A percentile compares a stretch with the other conserved stretches of the same genome.
Conservation (phyloP, 305 asterid species). For the Striga hermonthica region DNA sequence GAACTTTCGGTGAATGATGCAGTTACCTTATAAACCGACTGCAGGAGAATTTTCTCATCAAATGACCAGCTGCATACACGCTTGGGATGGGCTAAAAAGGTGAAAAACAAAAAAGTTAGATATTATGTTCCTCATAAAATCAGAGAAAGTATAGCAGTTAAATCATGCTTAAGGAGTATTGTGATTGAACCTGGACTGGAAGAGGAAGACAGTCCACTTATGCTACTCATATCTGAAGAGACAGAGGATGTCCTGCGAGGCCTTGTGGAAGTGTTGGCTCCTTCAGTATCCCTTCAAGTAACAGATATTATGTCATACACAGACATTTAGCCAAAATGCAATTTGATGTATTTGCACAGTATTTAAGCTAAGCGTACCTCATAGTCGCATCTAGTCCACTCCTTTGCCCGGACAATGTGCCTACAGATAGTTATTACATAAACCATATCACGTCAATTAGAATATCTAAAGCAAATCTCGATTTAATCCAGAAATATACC, state of each 20-base stretch:
- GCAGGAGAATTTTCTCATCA: conserved; percentile 73
- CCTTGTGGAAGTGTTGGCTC: conserved; percentile 44
- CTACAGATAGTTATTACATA: conserved; percentile 32
- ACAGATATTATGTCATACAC: conserved; percentile 10
- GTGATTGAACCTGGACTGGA: conserved; percentile 58
- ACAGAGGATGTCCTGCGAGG: conserved; percentile 71
- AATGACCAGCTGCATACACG: conserved; percentile 63
- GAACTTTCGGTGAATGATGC: neutral
- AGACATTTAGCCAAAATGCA: conserved; percentile 7
- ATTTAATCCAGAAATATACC: conserved; percentile 12
- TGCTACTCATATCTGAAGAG: conserved; percentile 81
- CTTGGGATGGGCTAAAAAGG: conserved; percentile 55
- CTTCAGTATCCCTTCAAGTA: conserved; percentile 52
- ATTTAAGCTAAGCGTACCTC: conserved; percentile 48
- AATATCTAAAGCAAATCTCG: neutral
- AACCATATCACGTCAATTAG: no score
- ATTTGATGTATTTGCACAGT: neutral
- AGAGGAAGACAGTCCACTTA: conserved; percentile 54
- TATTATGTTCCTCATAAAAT: neutral
- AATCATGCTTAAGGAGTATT: conserved; percentile 18
- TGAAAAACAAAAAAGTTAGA: conserved; percentile 31
- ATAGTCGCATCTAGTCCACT: conserved; percentile 45
- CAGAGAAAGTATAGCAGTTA: neutral
- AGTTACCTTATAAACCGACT: conserved; percentile 86
- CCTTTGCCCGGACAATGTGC: conserved; percentile 47